phyloP scores from a whole-genome alignment of 768 basidiomycete genomes.

The Leucosporidium scottii region DNA sequence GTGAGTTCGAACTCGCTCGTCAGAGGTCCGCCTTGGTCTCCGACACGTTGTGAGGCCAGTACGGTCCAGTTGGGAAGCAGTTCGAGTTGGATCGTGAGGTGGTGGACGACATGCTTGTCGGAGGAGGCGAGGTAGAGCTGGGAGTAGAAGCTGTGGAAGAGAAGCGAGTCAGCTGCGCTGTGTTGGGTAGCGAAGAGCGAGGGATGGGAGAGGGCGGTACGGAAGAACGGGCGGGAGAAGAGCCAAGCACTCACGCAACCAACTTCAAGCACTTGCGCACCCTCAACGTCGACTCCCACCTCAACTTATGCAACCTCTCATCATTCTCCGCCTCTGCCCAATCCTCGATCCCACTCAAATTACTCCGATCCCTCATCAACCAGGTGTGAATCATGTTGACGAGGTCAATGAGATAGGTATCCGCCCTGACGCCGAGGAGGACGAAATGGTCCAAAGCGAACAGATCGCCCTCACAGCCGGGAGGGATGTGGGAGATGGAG shows the following conservation, averaged over 20 bases:
- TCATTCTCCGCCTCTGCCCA: constrained; percentile 1
- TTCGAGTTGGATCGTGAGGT: constrained; percentile 29
- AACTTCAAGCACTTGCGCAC: constrained; percentile 29
- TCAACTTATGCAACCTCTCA: constrained; percentile 10
- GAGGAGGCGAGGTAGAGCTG: constrained; percentile 25
- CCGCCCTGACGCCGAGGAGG: constrained; percentile 24
- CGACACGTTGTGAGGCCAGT: constrained; percentile 10
- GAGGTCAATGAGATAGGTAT: constrained; percentile 24
- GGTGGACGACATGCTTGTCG: constrained; percentile 31
- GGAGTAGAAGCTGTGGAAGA: constrained; percentile 22
- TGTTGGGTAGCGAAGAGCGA: constrained; percentile 9
- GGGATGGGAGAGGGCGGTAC: no score
- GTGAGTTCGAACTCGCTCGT: constrained; percentile 21
- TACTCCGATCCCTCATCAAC: constrained; percentile 11
- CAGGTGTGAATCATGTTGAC: constrained; percentile 25
- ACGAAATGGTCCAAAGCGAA: constrained; percentile 26
- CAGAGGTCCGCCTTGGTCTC: neutral
- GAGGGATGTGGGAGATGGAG: neutral
- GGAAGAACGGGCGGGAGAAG: no score
- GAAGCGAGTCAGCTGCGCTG: neutral
- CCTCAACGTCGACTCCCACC: constrained; percentile 19
- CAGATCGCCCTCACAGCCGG: constrained; percentile 12
- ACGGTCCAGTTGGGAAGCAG: constrained; percentile 21
- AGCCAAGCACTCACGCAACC: neutral
- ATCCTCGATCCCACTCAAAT: neutral